phyloP scores from a whole-genome alignment of 345 rosid genomes.

The Diplotaxis tenuifolia region DNA sequence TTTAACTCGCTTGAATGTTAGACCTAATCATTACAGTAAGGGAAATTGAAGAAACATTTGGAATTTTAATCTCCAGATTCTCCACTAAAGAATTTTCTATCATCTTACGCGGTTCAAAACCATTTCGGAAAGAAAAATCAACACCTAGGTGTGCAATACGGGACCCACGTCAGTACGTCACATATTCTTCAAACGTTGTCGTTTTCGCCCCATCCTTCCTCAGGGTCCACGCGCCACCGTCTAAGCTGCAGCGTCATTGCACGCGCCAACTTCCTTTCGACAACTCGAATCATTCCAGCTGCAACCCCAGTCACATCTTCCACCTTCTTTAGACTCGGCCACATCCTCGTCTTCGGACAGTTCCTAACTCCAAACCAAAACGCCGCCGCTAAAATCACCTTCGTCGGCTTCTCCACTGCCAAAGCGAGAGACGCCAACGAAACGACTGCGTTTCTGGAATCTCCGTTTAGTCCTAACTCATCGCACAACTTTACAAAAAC shows the following conservation, averaged over 20 bases:
- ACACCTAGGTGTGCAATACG: neutral
- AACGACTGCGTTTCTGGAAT: constrained; percentile 20
- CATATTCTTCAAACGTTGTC: constrained; percentile 1
- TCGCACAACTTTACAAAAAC: constrained; percentile 35
- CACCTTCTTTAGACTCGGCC: constrained; percentile 23
- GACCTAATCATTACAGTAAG: neutral
- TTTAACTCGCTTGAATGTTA: neutral
- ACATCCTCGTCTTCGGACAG: constrained; percentile 3
- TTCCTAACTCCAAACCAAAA: constrained; percentile 36
- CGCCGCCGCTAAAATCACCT: constrained; percentile 32
- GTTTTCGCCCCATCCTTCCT: constrained; percentile 39
- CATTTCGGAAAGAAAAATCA: constrained; percentile 1
- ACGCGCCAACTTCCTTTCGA: constrained; percentile 28
- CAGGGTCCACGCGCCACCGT: constrained; percentile 25
- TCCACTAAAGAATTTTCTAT: neutral
- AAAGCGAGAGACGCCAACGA: constrained; percentile 33
- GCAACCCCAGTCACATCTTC: constrained; percentile 32
- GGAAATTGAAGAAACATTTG: neutral
- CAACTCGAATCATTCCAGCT: constrained; percentile 11
- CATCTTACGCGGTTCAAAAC: neutral
- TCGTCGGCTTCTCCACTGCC: constrained; percentile 14
- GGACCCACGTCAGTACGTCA: constrained; percentile 2
- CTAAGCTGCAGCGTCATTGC: constrained; percentile 13
- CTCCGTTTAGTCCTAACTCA: constrained; percentile 18
- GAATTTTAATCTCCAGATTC: neutral